phyloP scores from a whole-genome alignment of 177 flowering plant genomes.

The Telopea speciosissima region DNA sequence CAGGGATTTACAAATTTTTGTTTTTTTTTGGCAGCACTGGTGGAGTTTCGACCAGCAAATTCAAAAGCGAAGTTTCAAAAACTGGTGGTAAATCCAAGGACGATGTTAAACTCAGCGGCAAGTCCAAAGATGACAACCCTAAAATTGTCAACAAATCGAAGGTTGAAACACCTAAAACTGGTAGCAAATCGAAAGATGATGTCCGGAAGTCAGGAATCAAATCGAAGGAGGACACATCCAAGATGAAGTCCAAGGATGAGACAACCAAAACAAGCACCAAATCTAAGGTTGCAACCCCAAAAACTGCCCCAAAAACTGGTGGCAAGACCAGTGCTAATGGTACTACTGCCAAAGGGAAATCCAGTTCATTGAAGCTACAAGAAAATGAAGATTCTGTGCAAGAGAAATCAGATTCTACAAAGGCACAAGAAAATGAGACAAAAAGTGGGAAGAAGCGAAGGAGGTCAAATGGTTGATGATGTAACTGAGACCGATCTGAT shows the following conservation, averaged over 20 bases:
- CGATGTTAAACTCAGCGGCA: constrained; percentile 3
- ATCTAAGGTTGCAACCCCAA: constrained; percentile 23
- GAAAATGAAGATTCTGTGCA: constrained; percentile 27
- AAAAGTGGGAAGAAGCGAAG: constrained; percentile 43
- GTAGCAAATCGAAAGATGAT: constrained; percentile 10
- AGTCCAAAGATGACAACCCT: neutral
- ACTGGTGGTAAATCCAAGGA: constrained; percentile 15
- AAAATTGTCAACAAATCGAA: constrained; percentile 7
- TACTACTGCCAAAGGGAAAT: constrained; percentile 32
- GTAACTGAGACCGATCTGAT: neutral
- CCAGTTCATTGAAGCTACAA: constrained; percentile 27
- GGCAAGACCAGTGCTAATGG: constrained; percentile 37
- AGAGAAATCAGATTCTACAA: constrained; percentile 26
- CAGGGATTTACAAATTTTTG: neutral
- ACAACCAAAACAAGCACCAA: constrained; percentile 13
- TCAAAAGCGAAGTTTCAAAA: constrained; percentile 10
- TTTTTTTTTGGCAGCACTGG: constrained; percentile 20
- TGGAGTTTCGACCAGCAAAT: constrained; percentile 12
- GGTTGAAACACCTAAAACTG: constrained; percentile 7
- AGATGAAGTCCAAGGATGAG: constrained; percentile 30
- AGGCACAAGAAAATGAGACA: constrained; percentile 17
- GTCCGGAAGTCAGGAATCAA: constrained; percentile 5
- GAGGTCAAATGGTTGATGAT: constrained; percentile 5
- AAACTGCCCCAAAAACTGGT: constrained; percentile 23
- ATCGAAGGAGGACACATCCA: constrained; percentile 12